Conservation (phyloP, 139 green algal genomes). For the Picochlorum costavermella region DNA sequence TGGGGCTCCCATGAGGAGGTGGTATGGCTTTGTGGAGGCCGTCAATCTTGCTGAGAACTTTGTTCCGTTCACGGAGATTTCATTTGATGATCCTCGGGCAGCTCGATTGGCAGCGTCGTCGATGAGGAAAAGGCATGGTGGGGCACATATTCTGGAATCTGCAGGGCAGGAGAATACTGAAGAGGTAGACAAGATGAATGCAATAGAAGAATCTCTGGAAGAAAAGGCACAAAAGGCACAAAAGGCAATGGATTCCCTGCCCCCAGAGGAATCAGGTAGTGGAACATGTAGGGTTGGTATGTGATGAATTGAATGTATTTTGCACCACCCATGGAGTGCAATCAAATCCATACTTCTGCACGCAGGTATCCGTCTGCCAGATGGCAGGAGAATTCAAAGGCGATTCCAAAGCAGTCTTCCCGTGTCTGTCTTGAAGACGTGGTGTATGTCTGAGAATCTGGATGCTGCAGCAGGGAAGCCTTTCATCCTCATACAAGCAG, state of each 20-base stretch:
- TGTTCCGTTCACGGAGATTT: slow-evolving; percentile 74
- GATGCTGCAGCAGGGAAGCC: slow-evolving; percentile 24
- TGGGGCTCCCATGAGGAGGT: slow-evolving; percentile 54
- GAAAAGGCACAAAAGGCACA: neutral
- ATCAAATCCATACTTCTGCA: neutral
- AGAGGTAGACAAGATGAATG: neutral
- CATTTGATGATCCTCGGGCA: slow-evolving; percentile 47
- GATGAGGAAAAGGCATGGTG: slow-evolving; percentile 24
- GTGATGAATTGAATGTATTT: neutral
- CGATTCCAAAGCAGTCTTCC: slow-evolving; percentile 40
- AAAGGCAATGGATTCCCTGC: slow-evolving; percentile 25
- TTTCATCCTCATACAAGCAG: slow-evolving; percentile 13
- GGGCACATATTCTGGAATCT: neutral
- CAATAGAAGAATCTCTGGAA: neutral
- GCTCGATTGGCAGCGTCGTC: slow-evolving; percentile 23
- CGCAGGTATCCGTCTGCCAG: slow-evolving; percentile 42
- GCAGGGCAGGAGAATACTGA: neutral
- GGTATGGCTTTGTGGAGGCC: slow-evolving; percentile 56
- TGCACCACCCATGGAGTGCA: neutral
- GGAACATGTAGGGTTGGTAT: slow-evolving; percentile 36
- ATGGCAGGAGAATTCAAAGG: slow-evolving; percentile 47
- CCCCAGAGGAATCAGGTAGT: slow-evolving; percentile 48
- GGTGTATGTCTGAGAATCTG: slow-evolving; percentile 11
- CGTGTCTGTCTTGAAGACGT: slow-evolving; percentile 35
- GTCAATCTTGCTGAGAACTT: slow-evolving; percentile 63